Evolutionary conservation across 225 moss, liverwort and hornwort species (phyloP).

Genomic region (Pseudoscleropodium purum): DNA sequence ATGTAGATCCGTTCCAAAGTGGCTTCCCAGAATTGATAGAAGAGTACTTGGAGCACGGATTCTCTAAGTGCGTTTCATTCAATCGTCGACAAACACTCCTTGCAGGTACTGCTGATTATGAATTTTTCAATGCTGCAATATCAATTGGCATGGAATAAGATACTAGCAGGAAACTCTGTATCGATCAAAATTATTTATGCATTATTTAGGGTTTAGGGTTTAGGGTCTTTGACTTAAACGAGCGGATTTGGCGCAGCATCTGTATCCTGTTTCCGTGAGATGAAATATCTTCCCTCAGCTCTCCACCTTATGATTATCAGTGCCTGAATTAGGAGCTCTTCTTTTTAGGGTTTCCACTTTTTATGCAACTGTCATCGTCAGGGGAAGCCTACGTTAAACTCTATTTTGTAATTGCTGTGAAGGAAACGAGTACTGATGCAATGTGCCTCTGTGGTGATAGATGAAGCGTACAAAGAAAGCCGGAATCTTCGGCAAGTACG

Average conservation of each 20-base stretch:
- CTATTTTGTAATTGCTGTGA: background rate
- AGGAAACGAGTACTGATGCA: background rate
- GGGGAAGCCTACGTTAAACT: background rate
- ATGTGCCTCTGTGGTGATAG: background rate
- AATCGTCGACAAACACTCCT: constrained; percentile 82
- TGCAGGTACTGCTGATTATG: constrained; percentile 43
- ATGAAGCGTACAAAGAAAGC: background rate
- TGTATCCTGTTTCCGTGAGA: background rate
- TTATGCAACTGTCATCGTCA: background rate
- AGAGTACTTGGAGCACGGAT: constrained; percentile 74
- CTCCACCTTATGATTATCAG: background rate
- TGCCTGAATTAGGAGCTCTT: background rate
- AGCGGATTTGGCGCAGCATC: background rate
- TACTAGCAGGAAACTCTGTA: background rate
- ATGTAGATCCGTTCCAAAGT: constrained; percentile 41
- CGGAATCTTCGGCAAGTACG: background rate
- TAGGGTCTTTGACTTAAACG: background rate
- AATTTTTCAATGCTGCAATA: background rate
- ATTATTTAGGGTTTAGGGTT: background rate
- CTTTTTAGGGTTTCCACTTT: background rate
- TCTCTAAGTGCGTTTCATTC: constrained; percentile 75
- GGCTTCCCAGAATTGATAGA: constrained; percentile 90
- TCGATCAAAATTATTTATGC: background rate
- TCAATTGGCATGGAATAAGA: background rate
- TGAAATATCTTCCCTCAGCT: background rate